phyloP scores from a whole-genome alignment of 192 early-diverging fungal species.

The Diversispora eburnea region DNA sequence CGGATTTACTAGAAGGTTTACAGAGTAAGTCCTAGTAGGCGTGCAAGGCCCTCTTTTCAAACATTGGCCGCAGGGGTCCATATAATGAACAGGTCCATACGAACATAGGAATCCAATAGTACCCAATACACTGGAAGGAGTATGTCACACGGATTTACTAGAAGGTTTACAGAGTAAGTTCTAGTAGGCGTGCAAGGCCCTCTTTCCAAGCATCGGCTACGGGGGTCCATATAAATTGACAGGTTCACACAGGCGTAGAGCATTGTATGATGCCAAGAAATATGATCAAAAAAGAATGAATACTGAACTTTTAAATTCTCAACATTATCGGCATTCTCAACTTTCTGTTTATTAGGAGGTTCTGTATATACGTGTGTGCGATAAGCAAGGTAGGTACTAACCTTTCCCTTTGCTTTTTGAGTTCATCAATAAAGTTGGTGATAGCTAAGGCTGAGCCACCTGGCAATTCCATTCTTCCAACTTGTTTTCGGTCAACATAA shows the following conservation, averaged over 20 bases:
- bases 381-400: neutral
- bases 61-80: conserved; percentile 10
- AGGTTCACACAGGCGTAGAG: conserved; percentile 15
- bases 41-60: conserved; percentile 9
- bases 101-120: conserved; percentile 12
- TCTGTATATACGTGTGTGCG: neutral
- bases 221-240: conserved; percentile 13
- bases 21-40: conserved; percentile 23
- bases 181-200: conserved; percentile 13
- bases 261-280: conserved; percentile 5
- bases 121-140: conserved; percentile 24
- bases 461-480: neutral
- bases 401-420: conserved; percentile 5
- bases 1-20: conserved; percentile 12
- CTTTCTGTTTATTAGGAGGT: neutral
- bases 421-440: neutral
- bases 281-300: neutral
- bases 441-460: neutral
- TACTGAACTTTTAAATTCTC: neutral
- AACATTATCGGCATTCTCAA: neutral
- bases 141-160: conserved; percentile 28
- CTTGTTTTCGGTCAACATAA: neutral
- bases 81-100: conserved; percentile 16
- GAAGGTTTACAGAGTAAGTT: conserved; percentile 16
- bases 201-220: conserved; percentile 12